Evolutionary conservation across 176 grass and related monocot genomes (phyloP), one percentile per base, ranked within the genome.

Genomic region (Zizania latifolia): DNA sequence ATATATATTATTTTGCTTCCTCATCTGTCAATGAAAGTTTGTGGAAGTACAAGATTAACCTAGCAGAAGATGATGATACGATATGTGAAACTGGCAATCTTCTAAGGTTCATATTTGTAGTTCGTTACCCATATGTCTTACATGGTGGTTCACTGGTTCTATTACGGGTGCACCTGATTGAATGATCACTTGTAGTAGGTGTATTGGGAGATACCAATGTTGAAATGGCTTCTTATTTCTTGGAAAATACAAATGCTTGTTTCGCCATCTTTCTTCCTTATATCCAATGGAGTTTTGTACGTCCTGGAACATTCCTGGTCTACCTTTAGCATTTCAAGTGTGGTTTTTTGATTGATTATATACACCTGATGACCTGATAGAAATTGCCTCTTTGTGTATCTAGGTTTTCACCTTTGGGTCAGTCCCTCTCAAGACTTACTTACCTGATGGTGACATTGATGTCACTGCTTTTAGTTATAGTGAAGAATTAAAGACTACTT

Each of bases 391-490:
- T 59, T 24, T 43, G 61, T 50, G 3, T 29, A 19, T 2, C 56
- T 53, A 97, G 94, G 90, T 97, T 80, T 93, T 82, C 72, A 93
- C 86, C 15, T 97, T 97, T 78, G 94, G 94, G 28, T 97, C 94
- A n/a, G 90, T 91, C 39, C 94, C 94, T 81, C 77, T 97, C 15
- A 97, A 93, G 90, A 97, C 94, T 15, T 97, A 97, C 76, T 93
- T 97, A 85, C 94, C 94, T 61, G 94, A 97, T 89, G 94, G 94
- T 86, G 94, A 97, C 64, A 97, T 97, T 75, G 94, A 97, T 85
- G 86, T 97, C 72, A 97, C 94, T 71, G 86, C 86, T 73, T 85
- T 93, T 78, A 89, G 85, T 77, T 53, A 86, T 75, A 86, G 87
- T 67, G 86, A 93, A 48, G 84, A 89, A 44, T 70, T 93, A 65